Evolutionary conservation across 2,329 filamentous ascomycete genomes (phyloP), one percentile per base, ranked within the genome.

Genomic region (Ophiostoma angusticollis): DNA sequence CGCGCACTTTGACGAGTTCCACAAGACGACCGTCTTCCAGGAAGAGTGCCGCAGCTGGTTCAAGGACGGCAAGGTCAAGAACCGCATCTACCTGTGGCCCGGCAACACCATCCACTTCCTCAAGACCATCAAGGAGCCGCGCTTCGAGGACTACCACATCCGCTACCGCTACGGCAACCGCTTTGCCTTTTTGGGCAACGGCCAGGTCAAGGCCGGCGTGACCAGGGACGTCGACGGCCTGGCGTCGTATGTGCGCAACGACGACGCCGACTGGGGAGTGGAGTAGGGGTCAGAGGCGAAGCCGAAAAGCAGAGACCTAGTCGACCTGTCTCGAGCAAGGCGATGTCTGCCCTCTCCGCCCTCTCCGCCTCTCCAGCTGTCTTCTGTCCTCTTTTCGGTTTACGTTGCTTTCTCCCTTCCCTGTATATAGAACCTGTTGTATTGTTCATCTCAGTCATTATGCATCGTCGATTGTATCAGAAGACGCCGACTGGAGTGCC

Each of bases 21-120:
- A 69, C 58, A 50, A 57, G 40, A 53, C 49, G 17, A 63, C 64
- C 0, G 65, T 68, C 1, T 70, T 62, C 58, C 50, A 59, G 33
- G 39, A 42, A 30, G 36, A 32, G 36, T 45, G 43, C 37, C 40
- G 43, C 22, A 37, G 23, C 8, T 42, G 43, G 43, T 42, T 42
- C 36, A 45, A 42, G 40, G 36, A 14, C 37, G 51, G 52, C 35
- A 55, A 52, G 47, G 48, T 50, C 35, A 54, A 56, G 45, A 54
- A 57, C 45, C 49, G 54, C 24, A 54, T 57, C 35, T 54, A 54
- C 42, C 40, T 56, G 31, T 58, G 42, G 42, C 42, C 42, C n/a
- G 42, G 42, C 27, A 41, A 38, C 30, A 45, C 43, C 8, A 42
- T 45, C 33, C 43, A 42, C 43, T 45, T 45, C 29, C 39, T 44